Percentiles rank a stretch among this genome's conserved stretches.
phyloP scores from a whole-genome alignment of 805 yeast genomes.

The Clavispora vitiphila region DNA sequence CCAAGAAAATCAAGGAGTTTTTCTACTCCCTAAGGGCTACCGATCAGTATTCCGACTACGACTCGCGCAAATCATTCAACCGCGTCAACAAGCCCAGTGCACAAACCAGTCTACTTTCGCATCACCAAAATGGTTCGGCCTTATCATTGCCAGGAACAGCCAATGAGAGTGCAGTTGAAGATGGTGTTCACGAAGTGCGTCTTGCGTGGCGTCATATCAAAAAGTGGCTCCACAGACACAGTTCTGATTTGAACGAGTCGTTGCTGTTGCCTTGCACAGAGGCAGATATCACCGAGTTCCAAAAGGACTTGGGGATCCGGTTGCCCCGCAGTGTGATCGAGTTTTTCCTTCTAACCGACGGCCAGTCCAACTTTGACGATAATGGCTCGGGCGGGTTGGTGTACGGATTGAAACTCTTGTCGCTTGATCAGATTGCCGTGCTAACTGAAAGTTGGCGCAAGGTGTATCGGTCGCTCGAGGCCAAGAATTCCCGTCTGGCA shows the following conservation, averaged over 20 bases:
- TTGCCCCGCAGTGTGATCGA: constrained; percentile 82
- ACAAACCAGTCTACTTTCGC: constrained; percentile 25
- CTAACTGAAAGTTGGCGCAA: constrained; percentile 85
- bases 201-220: constrained; percentile 89
- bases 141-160: constrained; percentile 9
- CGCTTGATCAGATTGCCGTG: constrained; percentile 72
- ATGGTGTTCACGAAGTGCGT: constrained; percentile 70
- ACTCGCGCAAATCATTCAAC: constrained; percentile 43
- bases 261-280: constrained; percentile 74
- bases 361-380: constrained; percentile 67
- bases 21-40: constrained; percentile 60
- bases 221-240: constrained; percentile 71
- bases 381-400: constrained; percentile 68
- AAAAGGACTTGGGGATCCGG: constrained; percentile 67
- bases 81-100: constrained; percentile 39
- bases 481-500: neutral
- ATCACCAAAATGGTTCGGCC: constrained; percentile 24
- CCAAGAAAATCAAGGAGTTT: constrained; percentile 50
- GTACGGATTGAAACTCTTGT: constrained; percentile 75
- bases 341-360: constrained; percentile 79
- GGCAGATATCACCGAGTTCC: constrained; percentile 76
- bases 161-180: constrained; percentile 30
- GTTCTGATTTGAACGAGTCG: constrained; percentile 77
- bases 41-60: constrained; percentile 68
- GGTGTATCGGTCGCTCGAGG: constrained; percentile 44